These are phyloP conservation scores for Phytophthora ramorum DNA, from an alignment of 352 stramenopile genomes.

Conservation along the genomic window DNA sequence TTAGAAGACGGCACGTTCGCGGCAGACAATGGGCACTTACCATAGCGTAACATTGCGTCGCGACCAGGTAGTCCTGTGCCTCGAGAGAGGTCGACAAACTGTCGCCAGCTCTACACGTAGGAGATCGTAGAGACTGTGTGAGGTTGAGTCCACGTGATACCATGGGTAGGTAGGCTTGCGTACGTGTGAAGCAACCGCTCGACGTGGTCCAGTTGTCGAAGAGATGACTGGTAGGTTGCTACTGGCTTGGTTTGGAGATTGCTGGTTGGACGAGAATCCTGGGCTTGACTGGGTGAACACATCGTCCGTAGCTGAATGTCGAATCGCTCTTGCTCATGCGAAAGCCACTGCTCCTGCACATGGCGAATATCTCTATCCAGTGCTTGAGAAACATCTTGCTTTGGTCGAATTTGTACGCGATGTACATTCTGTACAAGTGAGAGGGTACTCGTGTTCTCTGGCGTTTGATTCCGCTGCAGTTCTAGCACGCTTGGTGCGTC, in stretches of 20 bases:
- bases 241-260: not conserved
- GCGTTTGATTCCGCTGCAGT: slow-evolving; percentile 2
- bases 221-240: not conserved
- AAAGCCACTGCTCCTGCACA: slow-evolving; percentile 6
- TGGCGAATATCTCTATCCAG: not conserved
- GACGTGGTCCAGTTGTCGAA: slow-evolving; percentile 15
- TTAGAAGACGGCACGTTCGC: no score
- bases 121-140: not conserved
- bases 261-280: not conserved
- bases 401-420: not conserved
- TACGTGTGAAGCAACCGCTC: slow-evolving; percentile 12
- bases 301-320: not conserved
- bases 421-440: not conserved
- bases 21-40: not conserved
- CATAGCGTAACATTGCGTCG: slow-evolving; percentile 6
- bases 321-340: slow-evolving; percentile 9
- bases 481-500: not conserved
- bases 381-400: not conserved
- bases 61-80: not conserved
- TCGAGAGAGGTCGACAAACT: slow-evolving; percentile 2
- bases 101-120: slow-evolving; percentile 2
- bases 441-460: not conserved
- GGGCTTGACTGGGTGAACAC: not conserved
- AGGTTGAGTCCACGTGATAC: not conserved
- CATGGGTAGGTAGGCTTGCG: not conserved